Evolutionary conservation across 495 filamentous ascomycete species (phyloP), one percentile per base, ranked within the genome.

Genomic region (Aspergillus cristatus): DNA sequence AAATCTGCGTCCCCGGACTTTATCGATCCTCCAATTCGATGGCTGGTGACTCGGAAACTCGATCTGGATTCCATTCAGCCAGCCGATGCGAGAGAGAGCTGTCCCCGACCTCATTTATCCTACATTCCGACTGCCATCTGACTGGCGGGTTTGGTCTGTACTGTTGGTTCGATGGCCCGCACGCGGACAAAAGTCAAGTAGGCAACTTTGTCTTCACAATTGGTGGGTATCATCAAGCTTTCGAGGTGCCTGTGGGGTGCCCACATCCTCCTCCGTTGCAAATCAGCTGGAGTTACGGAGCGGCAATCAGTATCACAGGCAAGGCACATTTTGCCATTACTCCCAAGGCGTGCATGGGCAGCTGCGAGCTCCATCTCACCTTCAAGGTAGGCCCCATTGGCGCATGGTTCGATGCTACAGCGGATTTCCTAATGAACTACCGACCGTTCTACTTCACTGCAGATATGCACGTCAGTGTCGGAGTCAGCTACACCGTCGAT

Each of bases 191-290:
- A 18, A 26, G 24, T 26, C 6, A 6, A 6, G 41, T 40, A 12
- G 72, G 71, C 3, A 62, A 77, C 39, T 75, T 53, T 44, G 71
- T 74, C 6, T 71, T 75, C 41, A 65, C 67, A 7, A 35, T 75
- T 7, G 72, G 73, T 12, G 72, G 72, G 7, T 74, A 68, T 43
- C 65, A 74, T 47, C 53, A 14, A 0, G 52, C 53, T 1, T 76
- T 55, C 51, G 34, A 38, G 6, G 13, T 29, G 0, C 71, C 70
- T 0, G 2, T 18, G 0, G 35, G 57, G 7, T 75, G 67, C 47
- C 70, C 71, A 0, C 45, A 47, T 13, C 67, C 68, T 0, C 43
- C 50, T 2, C 53, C 72, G 7, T 43, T 76, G 2, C 58, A 38
- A 6, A 72, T 75, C 34, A 37, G 28, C 25, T 75, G 57, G 54